Evolutionary conservation across 148 eudicot species (phyloP), one percentile per base, ranked within the genome.

Genomic region (Camellia japonica): DNA sequence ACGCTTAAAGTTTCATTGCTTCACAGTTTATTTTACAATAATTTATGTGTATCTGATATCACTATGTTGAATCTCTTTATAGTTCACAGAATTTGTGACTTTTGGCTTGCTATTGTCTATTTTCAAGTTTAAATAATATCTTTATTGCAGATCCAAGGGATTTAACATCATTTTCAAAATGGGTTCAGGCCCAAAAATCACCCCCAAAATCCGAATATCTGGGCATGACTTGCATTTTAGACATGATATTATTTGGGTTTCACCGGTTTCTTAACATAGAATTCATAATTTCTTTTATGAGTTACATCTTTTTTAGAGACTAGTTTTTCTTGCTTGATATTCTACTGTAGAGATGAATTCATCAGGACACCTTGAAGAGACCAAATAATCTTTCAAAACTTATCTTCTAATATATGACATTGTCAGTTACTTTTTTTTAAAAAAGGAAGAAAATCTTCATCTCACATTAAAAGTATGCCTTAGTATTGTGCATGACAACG

Each of bases 311-410:
- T 16, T 42, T 15, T 76, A 6, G 71, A 42, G 10, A 56, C 23
- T 16, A 74, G 47, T 74, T 77, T 75, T 76, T 49, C 19, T 60
- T 64, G 43, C 71, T 63, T 7, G n/a, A 41, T 41, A 47, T 64
- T 19, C 59, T 19, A 77, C 13, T 23, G 44, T 63, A 3, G 79
- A 77, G 42, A 64, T 19, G 30, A 59, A 46, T 23, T 64, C 6
- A 13, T 49, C 71, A 64, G 11, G 14, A 63, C 42, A 8, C 6
- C 30, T 7, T 49, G 23, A 71, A 75, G 16, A 41, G 20, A 62
- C n/a, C 63, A 41, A 11, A 19, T 16, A 6, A 3, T 42, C 51
- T 38, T 42, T 74, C 3, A 58, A 59, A 47, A n/a, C 14, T 18
- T 68, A 23, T 23, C 30, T 54, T 14, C 23, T 30, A 43, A 52